Conservation (phyloP, 2,329 filamentous ascomycete species). For the Epichloe bromicola region DNA sequence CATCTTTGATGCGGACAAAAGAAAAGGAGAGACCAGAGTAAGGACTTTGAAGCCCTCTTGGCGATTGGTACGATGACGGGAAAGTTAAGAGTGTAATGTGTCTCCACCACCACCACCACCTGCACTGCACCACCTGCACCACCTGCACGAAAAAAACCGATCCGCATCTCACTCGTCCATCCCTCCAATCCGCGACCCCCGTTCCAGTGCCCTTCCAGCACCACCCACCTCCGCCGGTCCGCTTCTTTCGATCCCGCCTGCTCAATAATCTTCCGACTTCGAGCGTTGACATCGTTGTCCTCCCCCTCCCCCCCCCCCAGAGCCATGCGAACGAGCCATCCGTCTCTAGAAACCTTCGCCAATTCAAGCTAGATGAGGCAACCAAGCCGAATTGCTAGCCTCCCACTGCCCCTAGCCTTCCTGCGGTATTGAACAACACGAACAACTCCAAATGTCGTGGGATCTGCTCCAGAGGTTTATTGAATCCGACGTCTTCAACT, state of each 20-base stretch:
- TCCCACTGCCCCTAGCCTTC: constrained; percentile 5
- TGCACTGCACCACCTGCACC: too few relatives aligned
- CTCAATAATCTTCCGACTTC: neutral
- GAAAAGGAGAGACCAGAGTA: too few relatives aligned
- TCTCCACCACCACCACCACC: too few relatives aligned
- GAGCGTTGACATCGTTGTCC: neutral
- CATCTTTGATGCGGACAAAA: too few relatives aligned
- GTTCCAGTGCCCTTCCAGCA: neutral
- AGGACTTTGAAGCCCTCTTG: too few relatives aligned
- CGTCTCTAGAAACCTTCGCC: constrained; percentile 6
- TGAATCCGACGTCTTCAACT: constrained; percentile 89
- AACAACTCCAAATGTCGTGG: constrained; percentile 53
- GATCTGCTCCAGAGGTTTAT: constrained; percentile 82
- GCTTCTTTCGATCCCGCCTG: neutral
- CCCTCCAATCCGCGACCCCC: constrained; percentile 3
- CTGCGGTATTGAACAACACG: neutral
- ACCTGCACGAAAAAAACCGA: too few relatives aligned
- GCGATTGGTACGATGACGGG: too few relatives aligned
- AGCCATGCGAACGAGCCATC: constrained; percentile 13
- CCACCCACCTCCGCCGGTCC: constrained; percentile 1
- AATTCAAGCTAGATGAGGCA: constrained; percentile 13
- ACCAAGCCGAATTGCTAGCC: constrained; percentile 3
- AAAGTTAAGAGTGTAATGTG: too few relatives aligned
- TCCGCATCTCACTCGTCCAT: neutral
- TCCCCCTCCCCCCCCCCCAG: neutral